These are phyloP conservation scores for Eimeria maxima DNA, from an alignment of 169 alveolate genomes.

Conservation along the genomic window DNA sequence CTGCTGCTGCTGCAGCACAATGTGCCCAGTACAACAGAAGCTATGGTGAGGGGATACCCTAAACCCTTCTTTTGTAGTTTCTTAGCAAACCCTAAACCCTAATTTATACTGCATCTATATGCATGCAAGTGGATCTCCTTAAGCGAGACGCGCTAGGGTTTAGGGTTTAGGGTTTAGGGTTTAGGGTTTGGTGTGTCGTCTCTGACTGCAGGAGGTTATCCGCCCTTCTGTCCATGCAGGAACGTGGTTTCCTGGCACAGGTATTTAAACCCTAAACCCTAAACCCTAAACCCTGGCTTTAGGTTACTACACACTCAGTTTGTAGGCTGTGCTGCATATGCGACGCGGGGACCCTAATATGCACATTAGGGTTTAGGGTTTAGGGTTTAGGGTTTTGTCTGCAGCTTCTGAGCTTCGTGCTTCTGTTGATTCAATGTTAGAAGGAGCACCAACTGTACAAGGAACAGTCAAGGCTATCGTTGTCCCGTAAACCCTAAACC, in stretches of 20 bases:
- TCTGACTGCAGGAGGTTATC: not conserved
- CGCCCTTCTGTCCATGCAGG: slow-evolving; percentile 29
- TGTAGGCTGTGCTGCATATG: not conserved
- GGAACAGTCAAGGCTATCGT: not conserved
- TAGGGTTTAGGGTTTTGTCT: not conserved
- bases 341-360: not conserved
- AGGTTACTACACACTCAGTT: too few species aligned
- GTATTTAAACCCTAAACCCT: slow-evolving; percentile 21
- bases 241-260: slow-evolving; percentile 35
- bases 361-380: not conserved
- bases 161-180: slow-evolving; percentile 40
- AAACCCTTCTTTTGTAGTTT: not conserved
- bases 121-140: not conserved
- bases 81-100: slow-evolving; percentile 11
- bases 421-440: not conserved
- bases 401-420: slow-evolving; percentile 9
- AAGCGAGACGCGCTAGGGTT: not conserved
- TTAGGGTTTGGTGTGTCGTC: not conserved
- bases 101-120: not conserved
- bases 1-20: not conserved
- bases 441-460: not conserved
- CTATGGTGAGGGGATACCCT: not conserved
- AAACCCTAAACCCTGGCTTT: slow-evolving; percentile 16
- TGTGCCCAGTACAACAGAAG: not conserved
- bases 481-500: slow-evolving; percentile 20